Evolutionary conservation across 179 eudicot genomes (phyloP), one percentile per base, ranked within the genome.

Genomic region (Carnegiea gigantea): DNA sequence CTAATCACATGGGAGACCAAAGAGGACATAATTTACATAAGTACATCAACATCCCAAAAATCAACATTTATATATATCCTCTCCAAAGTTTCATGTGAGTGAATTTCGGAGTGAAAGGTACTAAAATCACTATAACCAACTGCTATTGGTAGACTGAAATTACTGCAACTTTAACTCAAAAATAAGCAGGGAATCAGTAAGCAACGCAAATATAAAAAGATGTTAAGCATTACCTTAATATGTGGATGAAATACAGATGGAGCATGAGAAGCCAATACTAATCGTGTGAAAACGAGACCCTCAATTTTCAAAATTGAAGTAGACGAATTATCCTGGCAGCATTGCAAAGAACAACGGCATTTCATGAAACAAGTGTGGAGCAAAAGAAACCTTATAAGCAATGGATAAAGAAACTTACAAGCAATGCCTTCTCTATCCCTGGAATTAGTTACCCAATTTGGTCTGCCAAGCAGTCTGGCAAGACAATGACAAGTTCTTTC

Each of bases 281-380:
- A 88, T 90, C 97, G 93, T 21, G 98, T 89, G 77, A 97, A 97
- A 30, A 87, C 90, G 79, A 97, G 97, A 78, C 98, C 98, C 89
- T 97, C 99, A 51, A 93, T 97, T 87, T 97, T 97, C 88, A 97
- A 86, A 90, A 93, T 97, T 82, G 98, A 97, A n/a, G 98, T 93
- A 57, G 99, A 94, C 14, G 98, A 93, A 84, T 93, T 94, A 82
- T 97, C 99, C 99, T 97, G 92, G 85, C 13, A 80, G 81, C 86
- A 74, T 72, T 62, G 74, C 73, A 46, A 77, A 78, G 43, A 75
- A 53, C 76, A 49, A n/a, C 28, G 77, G 48, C 77, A 49, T 59
- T 48, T 76, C 72, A 44, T 43, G 73, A 78, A 82, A 81, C 38
- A 64, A 57, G 53, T 14, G 62, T 20, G 75, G 38, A 59, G 73